Evolutionary conservation across 768 basidiomycete genomes (phyloP).

Genomic region (Mycena vulgaris): DNA sequence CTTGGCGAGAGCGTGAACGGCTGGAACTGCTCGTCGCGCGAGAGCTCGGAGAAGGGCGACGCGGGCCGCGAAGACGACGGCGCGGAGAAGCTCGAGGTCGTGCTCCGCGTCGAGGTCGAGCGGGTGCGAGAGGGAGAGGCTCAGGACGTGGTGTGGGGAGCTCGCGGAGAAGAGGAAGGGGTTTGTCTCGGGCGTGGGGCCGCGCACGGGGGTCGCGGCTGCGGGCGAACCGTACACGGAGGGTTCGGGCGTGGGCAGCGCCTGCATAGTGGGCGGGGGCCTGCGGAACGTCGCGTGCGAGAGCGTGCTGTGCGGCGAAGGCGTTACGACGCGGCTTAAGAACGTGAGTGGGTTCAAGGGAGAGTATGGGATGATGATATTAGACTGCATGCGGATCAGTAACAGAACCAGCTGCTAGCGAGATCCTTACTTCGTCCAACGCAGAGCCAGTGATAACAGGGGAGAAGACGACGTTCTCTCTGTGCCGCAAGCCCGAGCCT

Average conservation of each 20-base stretch:
- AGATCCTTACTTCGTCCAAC: conserved; percentile 63
- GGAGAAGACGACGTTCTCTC: conserved; percentile 37
- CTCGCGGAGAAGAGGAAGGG: conserved; percentile 28
- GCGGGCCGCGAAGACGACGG: conserved; percentile 58
- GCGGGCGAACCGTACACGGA: conserved; percentile 24
- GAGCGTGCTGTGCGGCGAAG: conserved; percentile 40
- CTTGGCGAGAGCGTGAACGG: neutral
- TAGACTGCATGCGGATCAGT: conserved; percentile 53
- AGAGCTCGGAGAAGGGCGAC: conserved; percentile 55
- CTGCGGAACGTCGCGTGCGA: conserved; percentile 31
- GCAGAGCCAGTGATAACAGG: conserved; percentile 27
- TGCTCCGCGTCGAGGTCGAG: conserved; percentile 61
- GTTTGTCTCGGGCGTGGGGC: conserved; percentile 29
- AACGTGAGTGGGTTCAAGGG: conserved; percentile 67
- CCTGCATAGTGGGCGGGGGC: conserved; percentile 33
- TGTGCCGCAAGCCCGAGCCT: conserved; percentile 47
- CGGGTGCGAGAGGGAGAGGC: conserved; percentile 61
- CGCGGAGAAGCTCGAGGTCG: conserved; percentile 61
- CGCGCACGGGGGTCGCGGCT: conserved; percentile 2
- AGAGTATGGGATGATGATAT: conserved; percentile 60
- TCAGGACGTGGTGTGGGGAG: conserved; percentile 50
- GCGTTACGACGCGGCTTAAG: conserved; percentile 48
- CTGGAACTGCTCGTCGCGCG: too few species aligned
- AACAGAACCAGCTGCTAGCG: neutral
- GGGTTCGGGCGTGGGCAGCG: conserved; percentile 34